Evolutionary conservation across 495 filamentous ascomycete species (phyloP).

Genomic region (Amphirosellinia nigrospora): DNA sequence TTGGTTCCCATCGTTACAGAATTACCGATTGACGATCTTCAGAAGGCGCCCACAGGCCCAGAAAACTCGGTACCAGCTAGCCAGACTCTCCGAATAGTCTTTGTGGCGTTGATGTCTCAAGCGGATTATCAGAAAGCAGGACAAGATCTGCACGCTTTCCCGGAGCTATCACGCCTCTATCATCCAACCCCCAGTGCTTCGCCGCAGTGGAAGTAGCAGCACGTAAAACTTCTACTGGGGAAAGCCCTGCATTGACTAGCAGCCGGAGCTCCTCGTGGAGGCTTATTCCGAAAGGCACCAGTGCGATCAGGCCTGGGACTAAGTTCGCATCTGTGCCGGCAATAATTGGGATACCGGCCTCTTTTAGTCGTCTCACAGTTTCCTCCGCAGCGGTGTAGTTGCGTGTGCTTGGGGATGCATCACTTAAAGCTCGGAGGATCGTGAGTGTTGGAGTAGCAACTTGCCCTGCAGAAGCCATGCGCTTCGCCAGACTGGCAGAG

Average conservation of each 20-base stretch:
- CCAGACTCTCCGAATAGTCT: constrained; percentile 38
- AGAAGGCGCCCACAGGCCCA: constrained; percentile 6
- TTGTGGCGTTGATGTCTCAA: constrained; percentile 36
- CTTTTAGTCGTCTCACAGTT: constrained; percentile 8
- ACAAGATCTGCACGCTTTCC: constrained; percentile 47
- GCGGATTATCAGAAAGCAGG: constrained; percentile 43
- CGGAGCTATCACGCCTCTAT: constrained; percentile 42
- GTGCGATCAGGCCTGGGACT: constrained; percentile 3
- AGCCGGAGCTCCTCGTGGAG: constrained; percentile 17
- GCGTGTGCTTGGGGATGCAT: background rate
- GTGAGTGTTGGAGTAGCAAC: constrained; percentile 7
- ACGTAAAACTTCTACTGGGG: constrained; percentile 16
- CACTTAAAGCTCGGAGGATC: constrained; percentile 10
- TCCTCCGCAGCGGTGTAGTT: constrained; percentile 16
- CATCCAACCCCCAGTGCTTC: constrained; percentile 8
- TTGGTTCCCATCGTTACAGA: too few species aligned
- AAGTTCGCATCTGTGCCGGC: constrained; percentile 15
- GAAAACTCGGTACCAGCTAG: constrained; percentile 35
- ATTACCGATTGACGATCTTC: too few species aligned
- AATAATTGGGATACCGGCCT: constrained; percentile 11
- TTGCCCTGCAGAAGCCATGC: constrained; percentile 4
- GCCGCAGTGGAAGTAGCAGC: constrained; percentile 7
- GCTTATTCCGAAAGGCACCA: constrained; percentile 15
- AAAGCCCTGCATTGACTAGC: constrained; percentile 12
- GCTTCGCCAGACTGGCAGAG: background rate